These are phyloP conservation scores for Cryomyces minteri DNA, from an alignment of 495 filamentous ascomycete genomes.

Conservation along the genomic window DNA sequence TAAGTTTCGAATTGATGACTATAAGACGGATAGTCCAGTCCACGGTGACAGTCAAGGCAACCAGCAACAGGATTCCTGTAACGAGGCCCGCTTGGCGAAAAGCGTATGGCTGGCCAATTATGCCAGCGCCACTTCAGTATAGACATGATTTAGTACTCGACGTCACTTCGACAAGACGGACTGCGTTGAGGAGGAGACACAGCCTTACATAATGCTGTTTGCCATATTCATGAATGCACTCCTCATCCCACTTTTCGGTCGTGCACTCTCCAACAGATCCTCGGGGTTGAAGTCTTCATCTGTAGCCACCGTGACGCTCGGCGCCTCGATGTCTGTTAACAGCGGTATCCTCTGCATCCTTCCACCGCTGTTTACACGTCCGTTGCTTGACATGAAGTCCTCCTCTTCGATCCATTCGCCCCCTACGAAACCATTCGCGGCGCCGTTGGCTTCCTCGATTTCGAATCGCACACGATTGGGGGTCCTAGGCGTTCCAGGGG, in stretches of 20 bases:
- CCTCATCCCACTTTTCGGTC: conserved; percentile 46
- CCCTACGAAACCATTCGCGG: conserved; percentile 26
- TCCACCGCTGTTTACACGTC: conserved; percentile 6
- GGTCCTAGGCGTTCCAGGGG: conserved; percentile 47
- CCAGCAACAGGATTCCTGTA: conserved; percentile 58
- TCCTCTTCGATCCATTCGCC: conserved; percentile 39
- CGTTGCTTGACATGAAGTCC: conserved; percentile 24
- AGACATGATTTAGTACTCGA: not conserved
- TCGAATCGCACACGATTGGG: conserved; percentile 81
- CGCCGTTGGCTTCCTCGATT: conserved; percentile 28
- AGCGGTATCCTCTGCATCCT: conserved; percentile 47
- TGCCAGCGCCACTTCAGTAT: conserved; percentile 52
- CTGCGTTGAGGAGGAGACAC: not conserved
- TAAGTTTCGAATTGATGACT: conserved; percentile 87
- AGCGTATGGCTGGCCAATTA: conserved; percentile 93
- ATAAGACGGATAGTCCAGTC: conserved; percentile 98
- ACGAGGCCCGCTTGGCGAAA: conserved; percentile 75
- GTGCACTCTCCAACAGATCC: conserved; percentile 37
- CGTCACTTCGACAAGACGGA: not conserved
- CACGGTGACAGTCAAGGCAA: conserved; percentile 62
- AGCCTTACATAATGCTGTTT: conserved; percentile 66
- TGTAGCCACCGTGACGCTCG: conserved; percentile 61
- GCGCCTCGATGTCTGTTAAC: conserved; percentile 72
- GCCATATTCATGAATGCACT: conserved; percentile 98
- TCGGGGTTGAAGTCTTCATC: conserved; percentile 37